Percentiles rank a stretch among this genome's conserved stretches.
phyloP scores from a whole-genome alignment of 2,329 filamentous ascomycete genomes.

The Diplodia corticola region DNA sequence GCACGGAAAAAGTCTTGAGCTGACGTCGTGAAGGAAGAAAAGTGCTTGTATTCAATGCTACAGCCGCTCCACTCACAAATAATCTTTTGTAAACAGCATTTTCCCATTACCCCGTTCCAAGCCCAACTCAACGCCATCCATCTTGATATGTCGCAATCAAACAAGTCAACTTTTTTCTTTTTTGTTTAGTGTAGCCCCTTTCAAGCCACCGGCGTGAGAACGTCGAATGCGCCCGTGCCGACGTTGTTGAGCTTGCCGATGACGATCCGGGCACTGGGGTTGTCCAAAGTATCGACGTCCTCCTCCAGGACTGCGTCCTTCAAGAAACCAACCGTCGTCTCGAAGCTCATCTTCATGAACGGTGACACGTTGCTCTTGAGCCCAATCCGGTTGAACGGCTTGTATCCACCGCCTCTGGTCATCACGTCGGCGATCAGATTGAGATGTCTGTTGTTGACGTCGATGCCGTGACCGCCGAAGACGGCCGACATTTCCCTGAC shows the following conservation, averaged over 20 bases:
- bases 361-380: constrained; percentile 81
- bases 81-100: not conserved
- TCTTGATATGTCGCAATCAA: not conserved
- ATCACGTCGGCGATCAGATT: constrained; percentile 97
- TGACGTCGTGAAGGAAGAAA: not conserved
- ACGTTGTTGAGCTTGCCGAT: constrained; percentile 79
- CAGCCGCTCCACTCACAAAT: not conserved
- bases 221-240: constrained; percentile 90
- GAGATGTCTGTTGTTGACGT: constrained; percentile 86
- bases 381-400: constrained; percentile 88
- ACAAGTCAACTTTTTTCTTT: not conserved
- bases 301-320: constrained; percentile 88
- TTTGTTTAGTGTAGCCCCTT: not conserved
- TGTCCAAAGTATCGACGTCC: constrained; percentile 84
- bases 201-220: constrained; percentile 53
- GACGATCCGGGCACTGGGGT: constrained; percentile 84
- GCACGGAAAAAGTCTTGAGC: not conserved
- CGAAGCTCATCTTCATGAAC: constrained; percentile 99
- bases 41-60: not conserved
- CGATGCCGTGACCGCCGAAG: constrained; percentile 88
- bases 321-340: constrained; percentile 92
- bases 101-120: not conserved
- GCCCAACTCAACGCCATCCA: not conserved
- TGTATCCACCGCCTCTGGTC: constrained; percentile 90
- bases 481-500: constrained; percentile 82